These are phyloP conservation scores for Fusarium sp. DNA, from an alignment of 2,329 filamentous ascomycete species.

Conservation along the genomic window DNA sequence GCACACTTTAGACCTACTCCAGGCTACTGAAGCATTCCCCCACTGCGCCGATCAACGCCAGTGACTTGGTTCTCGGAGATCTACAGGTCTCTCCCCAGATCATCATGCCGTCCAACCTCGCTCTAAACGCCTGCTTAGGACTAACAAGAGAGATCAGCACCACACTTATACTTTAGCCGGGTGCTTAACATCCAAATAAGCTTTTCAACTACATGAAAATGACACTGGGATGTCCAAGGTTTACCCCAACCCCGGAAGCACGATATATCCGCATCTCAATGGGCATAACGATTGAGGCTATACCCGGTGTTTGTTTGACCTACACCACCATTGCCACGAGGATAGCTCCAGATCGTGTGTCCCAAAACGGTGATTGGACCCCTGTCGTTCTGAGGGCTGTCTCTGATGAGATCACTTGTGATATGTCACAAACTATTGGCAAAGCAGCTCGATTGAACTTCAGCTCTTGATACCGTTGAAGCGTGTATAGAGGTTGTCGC, in stretches of 20 bases:
- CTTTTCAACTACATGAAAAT: neutral
- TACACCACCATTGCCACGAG: neutral
- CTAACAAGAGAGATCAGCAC: neutral
- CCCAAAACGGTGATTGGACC: neutral
- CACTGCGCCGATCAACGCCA: slow-evolving; percentile 4
- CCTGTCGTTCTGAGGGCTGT: neutral
- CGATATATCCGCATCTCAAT: neutral
- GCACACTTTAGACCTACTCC: neutral
- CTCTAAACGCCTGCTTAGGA: neutral
- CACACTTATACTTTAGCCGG: neutral
- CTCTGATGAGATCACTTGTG: neutral
- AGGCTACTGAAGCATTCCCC: slow-evolving; percentile 15
- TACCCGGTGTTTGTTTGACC: neutral
- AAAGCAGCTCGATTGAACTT: neutral
- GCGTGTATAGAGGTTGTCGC: neutral
- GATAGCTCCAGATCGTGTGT: too few species aligned
- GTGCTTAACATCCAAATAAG: neutral
- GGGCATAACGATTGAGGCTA: neutral
- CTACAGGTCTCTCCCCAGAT: slow-evolving; percentile 6
- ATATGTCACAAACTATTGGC: slow-evolving; percentile 4
- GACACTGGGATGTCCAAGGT: neutral
- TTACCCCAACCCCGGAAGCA: slow-evolving; percentile 7
- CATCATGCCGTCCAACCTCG: slow-evolving; percentile 2
- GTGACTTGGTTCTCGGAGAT: neutral
- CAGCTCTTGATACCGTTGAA: neutral